phyloP scores from a whole-genome alignment of 2,329 filamentous ascomycete genomes.

The Macrophomina tecta region DNA sequence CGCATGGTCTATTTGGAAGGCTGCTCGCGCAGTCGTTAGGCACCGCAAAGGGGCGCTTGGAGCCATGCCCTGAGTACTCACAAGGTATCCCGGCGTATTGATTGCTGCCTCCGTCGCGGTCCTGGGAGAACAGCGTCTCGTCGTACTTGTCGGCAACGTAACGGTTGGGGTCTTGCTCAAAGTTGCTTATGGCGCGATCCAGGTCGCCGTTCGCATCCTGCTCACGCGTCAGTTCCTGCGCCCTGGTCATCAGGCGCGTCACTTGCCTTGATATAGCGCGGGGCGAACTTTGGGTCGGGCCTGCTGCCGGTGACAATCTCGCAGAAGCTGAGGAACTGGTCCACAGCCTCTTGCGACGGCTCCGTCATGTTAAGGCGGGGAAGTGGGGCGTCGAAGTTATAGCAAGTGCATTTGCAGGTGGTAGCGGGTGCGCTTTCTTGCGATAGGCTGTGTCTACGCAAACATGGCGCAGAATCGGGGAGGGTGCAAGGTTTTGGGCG shows the following conservation, averaged over 20 bases:
- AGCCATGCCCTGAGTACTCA: slow-evolving; percentile 6
- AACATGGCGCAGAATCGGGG: background rate
- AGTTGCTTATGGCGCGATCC: slow-evolving; percentile 23
- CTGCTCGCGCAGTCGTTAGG: slow-evolving; percentile 24
- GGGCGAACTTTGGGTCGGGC: slow-evolving; percentile 9
- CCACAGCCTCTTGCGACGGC: slow-evolving; percentile 23
- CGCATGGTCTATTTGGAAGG: slow-evolving; percentile 28
- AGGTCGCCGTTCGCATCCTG: slow-evolving; percentile 27
- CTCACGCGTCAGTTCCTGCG: slow-evolving; percentile 3
- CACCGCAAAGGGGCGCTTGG: slow-evolving; percentile 3
- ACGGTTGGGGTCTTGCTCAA: slow-evolving; percentile 23
- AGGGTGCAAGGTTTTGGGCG: slow-evolving; percentile 2
- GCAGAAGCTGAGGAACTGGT: slow-evolving; percentile 13
- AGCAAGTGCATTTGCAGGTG: background rate
- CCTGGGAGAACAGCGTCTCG: slow-evolving; percentile 27
- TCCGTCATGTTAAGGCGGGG: slow-evolving; percentile 23
- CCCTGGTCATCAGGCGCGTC: background rate
- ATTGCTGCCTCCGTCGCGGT: slow-evolving; percentile 27
- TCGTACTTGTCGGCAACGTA: slow-evolving; percentile 27
- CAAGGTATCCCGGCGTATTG: slow-evolving; percentile 25
- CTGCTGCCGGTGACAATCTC: slow-evolving; percentile 2
- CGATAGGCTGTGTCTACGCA: slow-evolving; percentile 5
- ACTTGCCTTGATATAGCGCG: slow-evolving; percentile 24
- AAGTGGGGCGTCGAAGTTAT: slow-evolving; percentile 1
- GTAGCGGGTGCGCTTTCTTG: background rate